These are phyloP conservation scores for Pleurotus eryngii DNA, from an alignment of 768 basidiomycete genomes.

Conservation along the genomic window DNA sequence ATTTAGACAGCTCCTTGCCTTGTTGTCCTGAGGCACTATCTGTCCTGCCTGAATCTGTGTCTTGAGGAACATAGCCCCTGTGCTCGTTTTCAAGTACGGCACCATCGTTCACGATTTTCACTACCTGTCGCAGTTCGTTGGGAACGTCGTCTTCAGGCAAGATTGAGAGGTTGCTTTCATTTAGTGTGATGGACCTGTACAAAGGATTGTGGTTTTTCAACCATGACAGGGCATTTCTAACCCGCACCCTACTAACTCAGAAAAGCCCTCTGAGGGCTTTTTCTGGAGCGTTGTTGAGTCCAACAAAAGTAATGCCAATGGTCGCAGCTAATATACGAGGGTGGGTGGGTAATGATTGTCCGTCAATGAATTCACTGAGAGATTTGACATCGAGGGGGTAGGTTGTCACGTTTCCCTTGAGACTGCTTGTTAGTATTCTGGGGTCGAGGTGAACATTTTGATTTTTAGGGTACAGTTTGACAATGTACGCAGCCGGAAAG, in stretches of 20 bases:
- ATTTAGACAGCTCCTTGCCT: not conserved
- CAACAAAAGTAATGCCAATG: conserved; percentile 28
- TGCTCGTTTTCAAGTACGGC: conserved; percentile 20
- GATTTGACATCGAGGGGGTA: conserved; percentile 18
- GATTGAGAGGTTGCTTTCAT: conserved; percentile 10
- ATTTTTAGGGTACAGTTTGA: conserved; percentile 34
- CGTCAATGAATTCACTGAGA: conserved; percentile 21
- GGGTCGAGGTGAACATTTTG: conserved; percentile 3
- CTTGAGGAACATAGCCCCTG: conserved; percentile 25
- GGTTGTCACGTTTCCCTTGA: conserved; percentile 33
- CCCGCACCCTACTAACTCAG: conserved; percentile 14
- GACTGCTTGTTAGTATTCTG: conserved; percentile 12
- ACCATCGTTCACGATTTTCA: conserved; percentile 17
- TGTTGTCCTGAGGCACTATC: not conserved
- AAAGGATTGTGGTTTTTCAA: conserved; percentile 26
- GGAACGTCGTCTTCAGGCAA: conserved; percentile 32
- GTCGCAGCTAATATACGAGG: conserved; percentile 19
- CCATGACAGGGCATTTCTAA: conserved; percentile 28
- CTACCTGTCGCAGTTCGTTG: conserved; percentile 17
- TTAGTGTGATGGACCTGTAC: conserved; percentile 22
- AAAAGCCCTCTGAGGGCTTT: conserved; percentile 18
- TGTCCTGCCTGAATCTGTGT: too few species aligned
- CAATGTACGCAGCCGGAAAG: conserved; percentile 28
- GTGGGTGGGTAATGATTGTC: conserved; percentile 22
- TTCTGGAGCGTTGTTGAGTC: conserved; percentile 17